Base-by-base conservation (phyloP, 176 grass and related monocot genomes). In the Triticum dicoccoides region DNA sequence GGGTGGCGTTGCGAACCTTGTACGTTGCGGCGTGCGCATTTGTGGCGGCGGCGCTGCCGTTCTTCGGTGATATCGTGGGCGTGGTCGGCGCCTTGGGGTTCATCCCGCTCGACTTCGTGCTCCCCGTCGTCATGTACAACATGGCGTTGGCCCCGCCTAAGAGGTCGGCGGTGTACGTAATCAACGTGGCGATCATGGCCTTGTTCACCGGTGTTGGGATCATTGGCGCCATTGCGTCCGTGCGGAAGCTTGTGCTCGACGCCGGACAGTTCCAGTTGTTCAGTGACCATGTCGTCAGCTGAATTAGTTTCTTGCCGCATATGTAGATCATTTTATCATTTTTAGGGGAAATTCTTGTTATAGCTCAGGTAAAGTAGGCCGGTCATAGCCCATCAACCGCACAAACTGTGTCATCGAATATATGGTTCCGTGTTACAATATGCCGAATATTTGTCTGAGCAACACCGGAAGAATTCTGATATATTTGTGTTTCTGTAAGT, bases 111-210 rank as follows among this genome's bases (percentile, higher is more conserved):
- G 95, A 97, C 76, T 94, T 97, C 80, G 70, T 97, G 23, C 92
- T 97, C 69, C 95, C 95, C 5, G 88, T 92, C 72, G 45, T 97
- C 79, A 85, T 95, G 87, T 98, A 98, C 79, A 98, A 98, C 86
- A 89, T 96, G 5, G 90, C 91, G 11, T 39, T 98, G 18, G 42
- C 76, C n/a, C 92, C 96, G 38, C 86, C 85, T 1, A 82, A 56
- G 29, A 17, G 61, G 35, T 95, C 90, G 0, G 32, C 23, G 2
- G 11, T 91, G 6, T 94, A 77, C 65, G 30, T 95, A 37, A 8
- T 65, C 63, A 94, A 98, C 34, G 52, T 87, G 30, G 79, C 63
- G 39, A 87, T 98, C 83, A 91, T 98, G 86, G 61, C 89, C 62
- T 15, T 94, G 37, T 98, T 96, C 72, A 73, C 90, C 21, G 79